A percentile compares a stretch with the other conserved stretches of the same genome.
Conservation (phyloP, 331 rosid species). For the Malus hybrid region DNA sequence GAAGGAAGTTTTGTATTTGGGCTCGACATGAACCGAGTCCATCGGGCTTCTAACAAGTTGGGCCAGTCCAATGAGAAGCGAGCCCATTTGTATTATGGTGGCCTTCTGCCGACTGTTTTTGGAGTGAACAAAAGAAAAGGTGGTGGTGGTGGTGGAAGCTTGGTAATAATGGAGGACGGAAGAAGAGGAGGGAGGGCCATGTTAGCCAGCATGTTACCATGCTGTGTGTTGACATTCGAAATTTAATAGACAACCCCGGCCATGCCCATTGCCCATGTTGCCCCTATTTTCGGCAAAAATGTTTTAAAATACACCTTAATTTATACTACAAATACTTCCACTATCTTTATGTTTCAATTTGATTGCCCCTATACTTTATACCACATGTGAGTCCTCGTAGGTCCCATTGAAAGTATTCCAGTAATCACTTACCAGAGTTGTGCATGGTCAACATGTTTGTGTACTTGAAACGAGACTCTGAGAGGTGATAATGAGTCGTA, state of each 20-base stretch:
- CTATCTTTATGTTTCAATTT: neutral
- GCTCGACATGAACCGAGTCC: too few relatives aligned
- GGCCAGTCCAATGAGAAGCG: too few relatives aligned
- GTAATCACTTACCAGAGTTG: neutral
- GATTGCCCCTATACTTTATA: too few relatives aligned
- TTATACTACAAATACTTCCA: neutral
- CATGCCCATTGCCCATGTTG: constrained; percentile 6
- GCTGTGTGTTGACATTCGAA: neutral
- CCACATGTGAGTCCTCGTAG: neutral
- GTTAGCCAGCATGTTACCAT: neutral
- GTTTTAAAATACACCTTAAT: neutral
- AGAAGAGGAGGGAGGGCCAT: neutral
- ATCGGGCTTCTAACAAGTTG: too few relatives aligned
- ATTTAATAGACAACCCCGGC: neutral
- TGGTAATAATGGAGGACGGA: neutral
- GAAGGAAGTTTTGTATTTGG: too few relatives aligned
- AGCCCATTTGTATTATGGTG: too few relatives aligned
- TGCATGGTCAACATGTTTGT: too few relatives aligned
- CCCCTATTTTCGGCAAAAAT: neutral
- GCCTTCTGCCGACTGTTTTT: too few relatives aligned
- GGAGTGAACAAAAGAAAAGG: too few relatives aligned
- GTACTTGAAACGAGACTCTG: neutral
- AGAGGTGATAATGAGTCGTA: too few relatives aligned
- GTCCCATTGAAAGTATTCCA: neutral
- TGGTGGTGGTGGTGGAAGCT: neutral